Base-by-base conservation (phyloP, 2,329 filamentous ascomycete species). In the Fusarium aywerte region DNA sequence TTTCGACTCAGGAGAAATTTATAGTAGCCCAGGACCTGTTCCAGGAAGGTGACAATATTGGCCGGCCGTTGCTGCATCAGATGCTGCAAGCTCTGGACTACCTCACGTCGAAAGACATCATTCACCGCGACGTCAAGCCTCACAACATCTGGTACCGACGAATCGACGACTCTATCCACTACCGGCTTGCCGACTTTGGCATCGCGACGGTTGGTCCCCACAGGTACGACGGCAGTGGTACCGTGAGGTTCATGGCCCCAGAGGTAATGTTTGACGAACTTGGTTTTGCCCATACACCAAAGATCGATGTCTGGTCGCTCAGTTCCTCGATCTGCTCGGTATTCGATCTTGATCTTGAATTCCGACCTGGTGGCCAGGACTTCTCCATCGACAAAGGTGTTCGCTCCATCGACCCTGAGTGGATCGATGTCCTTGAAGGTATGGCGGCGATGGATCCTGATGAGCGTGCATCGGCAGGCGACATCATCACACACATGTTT, bases 21-120 rank as follows among this genome's bases (percentile, higher is more conserved):
- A 20, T 2, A 7, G 3, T 31, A 4, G 5, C 48, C 5, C 18
- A 4, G 7, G 2, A 23, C 7, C 27, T 54, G 5, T 58, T 58
- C 10, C 4, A 15, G 7, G 6, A 4, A 6, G 12, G 12, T 8
- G 40, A 54, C n/a, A 20, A 9, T 3, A 4, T 58, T 10, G 49
- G 29, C 5, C n/a, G 10, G 3, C 42, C 35, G 5, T 23, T 59
- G 4, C 7, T 59, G 3, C 49, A 43, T 3, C 42, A 59, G 12
- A 59, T 59, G 49, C 18, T 55, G 4, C 18, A 43, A 21, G 57
- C 57, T 2, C 18, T 59, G 7, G 50, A 59, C n/a, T 59, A 59
- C 16, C 50, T 59, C 4, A 11, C 18, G 2, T 49, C 4, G 5
- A 36, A 33, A 1, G 12, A 32, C 4, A 36, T 59, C 16, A 55